Evolutionary conservation across 2,329 filamentous ascomycete species (phyloP).

Genomic region (Fusarium chlamydosporum): DNA sequence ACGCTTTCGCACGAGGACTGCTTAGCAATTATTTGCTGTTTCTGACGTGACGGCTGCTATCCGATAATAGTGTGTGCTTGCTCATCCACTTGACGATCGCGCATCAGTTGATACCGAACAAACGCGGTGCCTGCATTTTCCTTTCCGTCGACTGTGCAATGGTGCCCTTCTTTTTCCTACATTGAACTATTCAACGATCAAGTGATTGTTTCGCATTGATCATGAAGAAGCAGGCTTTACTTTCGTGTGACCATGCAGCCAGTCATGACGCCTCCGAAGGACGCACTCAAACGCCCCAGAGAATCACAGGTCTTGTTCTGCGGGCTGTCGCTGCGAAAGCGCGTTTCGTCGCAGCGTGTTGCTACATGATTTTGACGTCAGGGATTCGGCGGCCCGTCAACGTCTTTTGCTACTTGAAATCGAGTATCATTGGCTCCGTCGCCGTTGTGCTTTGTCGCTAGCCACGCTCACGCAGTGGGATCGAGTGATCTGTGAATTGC

Average conservation of each 20-base stretch:
- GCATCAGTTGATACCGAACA: background rate
- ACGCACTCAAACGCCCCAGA: constrained; percentile 8
- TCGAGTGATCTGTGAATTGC: background rate
- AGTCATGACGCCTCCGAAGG: background rate
- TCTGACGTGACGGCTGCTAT: background rate
- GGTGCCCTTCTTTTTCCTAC: background rate
- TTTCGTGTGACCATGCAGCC: constrained; percentile 9
- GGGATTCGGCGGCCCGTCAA: background rate
- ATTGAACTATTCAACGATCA: background rate
- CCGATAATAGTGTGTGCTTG: constrained; percentile 2
- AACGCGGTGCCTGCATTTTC: constrained; percentile 1
- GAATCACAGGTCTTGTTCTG: background rate
- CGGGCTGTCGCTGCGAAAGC: constrained; percentile 1
- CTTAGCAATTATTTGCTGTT: background rate
- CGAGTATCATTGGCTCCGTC: background rate
- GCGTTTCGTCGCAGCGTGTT: background rate
- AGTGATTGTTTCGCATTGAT: background rate
- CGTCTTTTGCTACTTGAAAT: background rate
- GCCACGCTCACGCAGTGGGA: background rate
- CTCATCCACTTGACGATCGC: background rate
- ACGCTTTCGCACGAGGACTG: background rate
- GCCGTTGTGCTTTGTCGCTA: background rate
- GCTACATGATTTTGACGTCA: background rate
- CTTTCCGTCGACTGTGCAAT: background rate
- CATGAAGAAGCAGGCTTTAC: background rate